phyloP scores from a whole-genome alignment of 371 early-diverging fungal species.

The Mortierella sp. region DNA sequence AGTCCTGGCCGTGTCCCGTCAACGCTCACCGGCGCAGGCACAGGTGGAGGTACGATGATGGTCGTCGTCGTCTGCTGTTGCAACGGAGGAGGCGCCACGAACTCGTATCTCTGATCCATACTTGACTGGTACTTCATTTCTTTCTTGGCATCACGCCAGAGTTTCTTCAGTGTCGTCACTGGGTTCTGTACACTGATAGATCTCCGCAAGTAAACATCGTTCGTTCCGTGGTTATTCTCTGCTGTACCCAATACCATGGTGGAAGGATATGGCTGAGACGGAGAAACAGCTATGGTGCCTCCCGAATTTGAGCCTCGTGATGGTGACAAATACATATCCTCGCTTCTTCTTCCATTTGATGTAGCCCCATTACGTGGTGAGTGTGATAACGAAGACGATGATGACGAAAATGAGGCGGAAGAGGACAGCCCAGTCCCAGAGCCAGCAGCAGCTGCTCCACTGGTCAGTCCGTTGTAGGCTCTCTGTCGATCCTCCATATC shows the following conservation, averaged over 20 bases:
- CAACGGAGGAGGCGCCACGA: constrained; percentile 30
- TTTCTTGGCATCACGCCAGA: constrained; percentile 37
- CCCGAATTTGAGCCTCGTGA: no score
- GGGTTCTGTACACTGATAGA: constrained; percentile 22
- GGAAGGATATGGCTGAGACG: not conserved
- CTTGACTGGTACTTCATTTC: constrained; percentile 9
- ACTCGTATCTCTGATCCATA: constrained; percentile 1
- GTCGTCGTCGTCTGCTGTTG: not conserved
- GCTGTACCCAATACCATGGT: not conserved
- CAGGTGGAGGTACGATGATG: not conserved
- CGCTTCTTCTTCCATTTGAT: no score
- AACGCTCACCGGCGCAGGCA: not conserved
- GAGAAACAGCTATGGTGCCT: not conserved
- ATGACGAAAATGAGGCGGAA: not conserved
- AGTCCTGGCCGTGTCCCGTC: not conserved
- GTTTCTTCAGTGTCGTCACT: constrained; percentile 27
- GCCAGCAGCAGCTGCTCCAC: not conserved
- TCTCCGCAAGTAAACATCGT: constrained; percentile 21
- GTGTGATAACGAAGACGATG: not conserved
- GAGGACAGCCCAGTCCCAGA: not conserved
- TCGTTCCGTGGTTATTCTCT: constrained; percentile 32
- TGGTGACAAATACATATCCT: no score
- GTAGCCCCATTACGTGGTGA: no score
- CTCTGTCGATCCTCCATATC: constrained; percentile 11
- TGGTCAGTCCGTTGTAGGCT: not conserved